These are phyloP conservation scores for Kondoa subrosea DNA, from an alignment of 768 basidiomycete species.

Conservation along the genomic window DNA sequence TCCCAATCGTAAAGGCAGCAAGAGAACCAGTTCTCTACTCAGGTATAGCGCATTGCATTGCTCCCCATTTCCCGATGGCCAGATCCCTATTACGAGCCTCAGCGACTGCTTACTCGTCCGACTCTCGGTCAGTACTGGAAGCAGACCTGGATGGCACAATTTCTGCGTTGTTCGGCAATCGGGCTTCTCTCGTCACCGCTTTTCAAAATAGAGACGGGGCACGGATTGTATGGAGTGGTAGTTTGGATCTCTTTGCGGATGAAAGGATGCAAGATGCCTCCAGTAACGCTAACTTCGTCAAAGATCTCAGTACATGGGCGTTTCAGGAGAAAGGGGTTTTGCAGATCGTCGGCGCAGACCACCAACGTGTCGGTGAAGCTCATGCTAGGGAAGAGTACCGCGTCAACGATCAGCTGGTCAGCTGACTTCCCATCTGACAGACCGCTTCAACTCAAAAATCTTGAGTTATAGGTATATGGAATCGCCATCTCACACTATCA, in stretches of 20 bases:
- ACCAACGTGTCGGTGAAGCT: slow-evolving; percentile 52
- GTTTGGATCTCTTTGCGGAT: slow-evolving; percentile 62
- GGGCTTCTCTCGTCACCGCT: slow-evolving; percentile 61
- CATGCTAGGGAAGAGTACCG: slow-evolving; percentile 56
- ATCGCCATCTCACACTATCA: slow-evolving; percentile 57
- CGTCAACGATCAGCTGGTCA: slow-evolving; percentile 66
- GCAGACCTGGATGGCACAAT: slow-evolving; percentile 43
- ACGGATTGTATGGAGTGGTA: slow-evolving; percentile 64
- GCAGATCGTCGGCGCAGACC: slow-evolving; percentile 47
- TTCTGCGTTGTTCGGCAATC: slow-evolving; percentile 57
- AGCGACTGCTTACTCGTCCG: slow-evolving; percentile 30
- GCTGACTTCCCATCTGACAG: slow-evolving; percentile 20
- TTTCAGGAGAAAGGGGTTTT: slow-evolving; percentile 75
- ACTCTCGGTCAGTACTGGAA: slow-evolving; percentile 52
- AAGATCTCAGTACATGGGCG: slow-evolving; percentile 67
- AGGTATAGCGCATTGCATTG: slow-evolving; percentile 23
- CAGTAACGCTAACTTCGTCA: slow-evolving; percentile 57
- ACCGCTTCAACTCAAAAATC: background rate
- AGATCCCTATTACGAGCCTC: slow-evolving; percentile 69
- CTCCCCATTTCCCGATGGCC: slow-evolving; percentile 42
- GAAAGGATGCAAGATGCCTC: slow-evolving; percentile 38
- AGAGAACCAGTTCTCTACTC: slow-evolving; percentile 17
- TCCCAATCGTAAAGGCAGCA: slow-evolving; percentile 11
- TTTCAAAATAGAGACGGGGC: slow-evolving; percentile 70
- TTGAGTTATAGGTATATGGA: slow-evolving; percentile 45